Evolutionary conservation across 2,329 filamentous ascomycete genomes (phyloP).

Genomic region (Neophaeococcomyces aloes): DNA sequence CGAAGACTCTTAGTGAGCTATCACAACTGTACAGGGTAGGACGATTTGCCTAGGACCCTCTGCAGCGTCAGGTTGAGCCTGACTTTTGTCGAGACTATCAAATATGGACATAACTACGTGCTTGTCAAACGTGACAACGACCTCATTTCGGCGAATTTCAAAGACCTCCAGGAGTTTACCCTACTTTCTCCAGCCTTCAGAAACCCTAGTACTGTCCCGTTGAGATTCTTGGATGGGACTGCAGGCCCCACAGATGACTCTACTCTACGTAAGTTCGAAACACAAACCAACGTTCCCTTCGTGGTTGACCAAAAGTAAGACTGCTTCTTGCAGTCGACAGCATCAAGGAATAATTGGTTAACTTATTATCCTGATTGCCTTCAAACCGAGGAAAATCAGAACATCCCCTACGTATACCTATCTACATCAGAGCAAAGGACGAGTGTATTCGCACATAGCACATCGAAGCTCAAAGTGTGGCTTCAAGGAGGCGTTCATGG

Average conservation of each 20-base stretch:
- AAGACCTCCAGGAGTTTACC: conserved; percentile 5
- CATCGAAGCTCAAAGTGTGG: conserved; percentile 9
- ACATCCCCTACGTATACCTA: conserved; percentile 8
- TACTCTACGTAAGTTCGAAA: conserved; percentile 1
- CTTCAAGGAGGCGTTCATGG: conserved; percentile 10
- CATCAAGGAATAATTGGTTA: conserved; percentile 7
- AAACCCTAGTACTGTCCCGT: neutral
- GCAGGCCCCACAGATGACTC: conserved; percentile 9
- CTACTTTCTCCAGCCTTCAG: conserved; percentile 10
- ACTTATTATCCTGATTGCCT: conserved; percentile 5
- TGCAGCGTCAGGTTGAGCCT: conserved; percentile 5
- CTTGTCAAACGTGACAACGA: conserved; percentile 9
- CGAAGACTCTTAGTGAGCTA: neutral
- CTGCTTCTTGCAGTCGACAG: conserved; percentile 5
- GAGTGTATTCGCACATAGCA: neutral
- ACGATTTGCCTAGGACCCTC: conserved; percentile 23
- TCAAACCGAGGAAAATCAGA: conserved; percentile 7
- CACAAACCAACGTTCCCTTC: neutral
- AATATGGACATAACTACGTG: conserved; percentile 6
- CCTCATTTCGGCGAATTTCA: conserved; percentile 6
- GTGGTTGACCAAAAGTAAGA: neutral
- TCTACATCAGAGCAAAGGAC: neutral
- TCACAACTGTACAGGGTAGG: conserved; percentile 2
- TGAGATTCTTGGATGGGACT: conserved; percentile 8
- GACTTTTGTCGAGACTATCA: conserved; percentile 2